Percentiles rank a stretch among this genome's conserved stretches.
Conservation (phyloP, 208 protist genomes). For the Leishmania braziliensis region DNA sequence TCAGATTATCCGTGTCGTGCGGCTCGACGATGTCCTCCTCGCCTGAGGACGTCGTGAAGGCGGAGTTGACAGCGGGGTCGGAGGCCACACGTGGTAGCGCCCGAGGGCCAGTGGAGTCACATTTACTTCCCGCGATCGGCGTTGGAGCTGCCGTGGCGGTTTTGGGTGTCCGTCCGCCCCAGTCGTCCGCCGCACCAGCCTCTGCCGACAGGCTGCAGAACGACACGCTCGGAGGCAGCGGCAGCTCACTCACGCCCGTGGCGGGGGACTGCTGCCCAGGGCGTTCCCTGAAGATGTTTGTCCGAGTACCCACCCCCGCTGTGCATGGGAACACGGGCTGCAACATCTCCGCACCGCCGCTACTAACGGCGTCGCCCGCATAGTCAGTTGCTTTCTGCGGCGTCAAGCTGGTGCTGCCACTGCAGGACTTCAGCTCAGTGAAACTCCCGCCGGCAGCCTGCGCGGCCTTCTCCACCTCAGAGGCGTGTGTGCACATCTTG, state of each 20-base stretch:
- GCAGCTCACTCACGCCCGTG: not conserved
- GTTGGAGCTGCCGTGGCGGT: not conserved
- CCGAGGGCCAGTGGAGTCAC: not conserved
- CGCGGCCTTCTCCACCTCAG: conserved; percentile 31
- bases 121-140: not conserved
- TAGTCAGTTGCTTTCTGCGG: not conserved
- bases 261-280: conserved; percentile 1
- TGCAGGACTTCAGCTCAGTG: not conserved
- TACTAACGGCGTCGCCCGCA: not conserved
- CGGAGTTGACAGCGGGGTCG: not conserved
- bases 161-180: not conserved
- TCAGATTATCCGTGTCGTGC: not conserved
- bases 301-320: not conserved
- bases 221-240: not conserved
- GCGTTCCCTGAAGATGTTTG: conserved; percentile 5
- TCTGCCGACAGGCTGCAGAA: not conserved
- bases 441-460: not conserved
- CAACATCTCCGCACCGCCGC: not conserved
- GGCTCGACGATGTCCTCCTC: not conserved
- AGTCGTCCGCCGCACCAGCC: not conserved
- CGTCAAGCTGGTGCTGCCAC: conserved; percentile 7
- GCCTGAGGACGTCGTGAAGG: not conserved
- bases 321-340: not conserved
- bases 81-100: not conserved
- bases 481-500: conserved; percentile 32